Evolutionary conservation across 2,329 filamentous ascomycete species (phyloP).

Genomic region (Magnaporthiopsis rhizophila): DNA sequence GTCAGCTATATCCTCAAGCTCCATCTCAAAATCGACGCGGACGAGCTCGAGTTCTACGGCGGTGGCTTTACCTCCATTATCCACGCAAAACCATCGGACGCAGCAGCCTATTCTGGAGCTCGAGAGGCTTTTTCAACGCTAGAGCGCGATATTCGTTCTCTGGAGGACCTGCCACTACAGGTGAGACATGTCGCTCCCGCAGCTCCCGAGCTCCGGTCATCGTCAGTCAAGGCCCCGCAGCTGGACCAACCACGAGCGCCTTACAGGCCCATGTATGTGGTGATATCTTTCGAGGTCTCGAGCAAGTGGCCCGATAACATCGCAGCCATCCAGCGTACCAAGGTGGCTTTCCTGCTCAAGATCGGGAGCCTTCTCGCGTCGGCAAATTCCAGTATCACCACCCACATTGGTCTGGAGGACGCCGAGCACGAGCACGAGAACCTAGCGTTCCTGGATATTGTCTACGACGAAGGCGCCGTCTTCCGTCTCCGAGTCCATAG

Average conservation of each 20-base stretch:
- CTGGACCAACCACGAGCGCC: slow-evolving; percentile 35
- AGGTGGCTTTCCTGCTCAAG: slow-evolving; percentile 78
- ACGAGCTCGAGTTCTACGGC: slow-evolving; percentile 44
- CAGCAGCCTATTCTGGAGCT: slow-evolving; percentile 57
- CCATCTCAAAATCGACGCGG: slow-evolving; percentile 45
- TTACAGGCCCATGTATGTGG: slow-evolving; percentile 60
- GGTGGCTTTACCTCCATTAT: slow-evolving; percentile 40
- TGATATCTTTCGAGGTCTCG: slow-evolving; percentile 89
- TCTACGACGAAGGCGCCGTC: slow-evolving; percentile 62
- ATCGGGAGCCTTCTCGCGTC: slow-evolving; percentile 63
- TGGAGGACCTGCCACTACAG: slow-evolving; percentile 82
- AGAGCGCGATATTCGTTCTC: slow-evolving; percentile 65
- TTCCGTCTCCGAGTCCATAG: slow-evolving; percentile 86
- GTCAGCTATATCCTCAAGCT: slow-evolving; percentile 59
- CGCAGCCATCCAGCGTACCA: slow-evolving; percentile 84
- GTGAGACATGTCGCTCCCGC: slow-evolving; percentile 72
- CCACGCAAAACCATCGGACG: slow-evolving; percentile 37
- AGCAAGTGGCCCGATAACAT: slow-evolving; percentile 90
- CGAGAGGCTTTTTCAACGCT: slow-evolving; percentile 64
- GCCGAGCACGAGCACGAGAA: slow-evolving; percentile 61
- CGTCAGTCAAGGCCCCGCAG: slow-evolving; percentile 50
- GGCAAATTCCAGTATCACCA: slow-evolving; percentile 48
- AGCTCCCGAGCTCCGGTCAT: slow-evolving; percentile 64
- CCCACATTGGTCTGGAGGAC: slow-evolving; percentile 76
- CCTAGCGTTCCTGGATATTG: slow-evolving; percentile 72